Base-by-base conservation (phyloP, 2,329 filamentous ascomycete genomes). In the Pestalotiopsis sp. region DNA sequence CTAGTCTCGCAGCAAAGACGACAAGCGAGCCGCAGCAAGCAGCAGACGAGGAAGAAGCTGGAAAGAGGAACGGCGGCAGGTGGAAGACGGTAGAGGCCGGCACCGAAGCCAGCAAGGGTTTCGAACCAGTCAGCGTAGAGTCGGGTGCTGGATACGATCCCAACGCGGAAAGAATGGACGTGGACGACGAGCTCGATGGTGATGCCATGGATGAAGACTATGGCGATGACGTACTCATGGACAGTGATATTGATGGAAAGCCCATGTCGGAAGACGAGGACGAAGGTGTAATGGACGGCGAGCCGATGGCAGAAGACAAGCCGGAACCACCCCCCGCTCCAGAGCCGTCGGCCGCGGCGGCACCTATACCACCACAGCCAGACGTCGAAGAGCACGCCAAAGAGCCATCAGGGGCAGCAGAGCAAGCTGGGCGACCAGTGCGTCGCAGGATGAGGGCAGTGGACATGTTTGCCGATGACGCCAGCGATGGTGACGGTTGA, bases 31-130 rank as follows among this genome's bases (percentile, higher is more conserved):
- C 79, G 10, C 69, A 75, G 75, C 69, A 83, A 75, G 30, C 72
- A 77, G 65, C 38, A 44, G 22, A 59, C 13, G 66, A 20, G 4
- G 68, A 13, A 24, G 66, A 64, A 17, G 24, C 35, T 14, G 68
- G 52, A 72, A 74, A 20, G 75, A 77, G 65, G 55, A 52, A 20
- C 14, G 56, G 55, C 17, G 67, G 67, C 11, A 26, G 63, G 65
- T 88, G 84, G 84, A 86, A 88, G 76, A 76, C 81, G 26, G 82
- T 86, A 22, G 86, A 86, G 68, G 81, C 78, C 63, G 68, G 69
- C 2, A 71, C 63, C 59, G 74, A 55, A 56, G 38, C 74, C 9
- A 71, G 67, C 22, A 73, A 68, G 64, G 74, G 76, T 14, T 78
- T 77, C 65, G 69, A 73, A 17, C 74, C 72, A 14, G 65, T 77